A percentile compares a stretch with the other conserved stretches of the same genome.
These are phyloP conservation scores for Trypanosoma scelopori DNA, from an alignment of 208 protist genomes.

Conservation along the genomic window DNA sequence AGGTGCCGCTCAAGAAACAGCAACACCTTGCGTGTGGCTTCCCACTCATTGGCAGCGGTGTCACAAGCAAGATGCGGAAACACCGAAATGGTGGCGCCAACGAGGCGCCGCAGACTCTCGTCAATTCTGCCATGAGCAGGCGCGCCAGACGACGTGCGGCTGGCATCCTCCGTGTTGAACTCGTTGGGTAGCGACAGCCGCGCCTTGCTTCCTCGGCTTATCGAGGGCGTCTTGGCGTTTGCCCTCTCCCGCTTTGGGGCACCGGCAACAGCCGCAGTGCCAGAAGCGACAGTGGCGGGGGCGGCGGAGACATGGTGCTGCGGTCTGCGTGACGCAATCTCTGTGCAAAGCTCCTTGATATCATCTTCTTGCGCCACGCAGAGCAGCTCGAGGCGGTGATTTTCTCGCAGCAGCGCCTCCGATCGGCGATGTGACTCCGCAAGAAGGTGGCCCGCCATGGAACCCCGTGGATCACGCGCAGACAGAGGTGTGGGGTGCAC, in stretches of 20 bases:
- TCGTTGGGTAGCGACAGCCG: neutral
- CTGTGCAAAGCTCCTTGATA: neutral
- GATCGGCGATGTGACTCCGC: slow-evolving; percentile 23
- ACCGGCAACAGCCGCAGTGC: too few relatives aligned
- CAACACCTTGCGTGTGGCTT: slow-evolving; percentile 1
- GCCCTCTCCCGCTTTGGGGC: too few relatives aligned
- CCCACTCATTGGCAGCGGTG: neutral
- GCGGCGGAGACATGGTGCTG: too few relatives aligned
- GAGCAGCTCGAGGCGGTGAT: slow-evolving; percentile 27
- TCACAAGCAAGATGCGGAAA: slow-evolving; percentile 6
- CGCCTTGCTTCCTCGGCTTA: slow-evolving; percentile 5
- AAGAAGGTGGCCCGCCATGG: slow-evolving; percentile 15
- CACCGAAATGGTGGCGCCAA: neutral
- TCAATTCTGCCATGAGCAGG: neutral
- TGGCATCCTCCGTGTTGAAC: neutral
- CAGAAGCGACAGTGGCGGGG: too few relatives aligned
- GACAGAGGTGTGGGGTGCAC: neutral
- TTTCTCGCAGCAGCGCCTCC: slow-evolving; percentile 29
- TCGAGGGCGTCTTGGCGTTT: slow-evolving; percentile 14
- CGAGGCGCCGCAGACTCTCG: neutral
- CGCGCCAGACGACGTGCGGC: neutral
- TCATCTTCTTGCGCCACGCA: slow-evolving; percentile 30
- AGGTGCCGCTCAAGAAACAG: slow-evolving; percentile 8
- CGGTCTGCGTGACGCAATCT: neutral
- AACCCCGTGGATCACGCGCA: neutral